Percentiles rank a stretch among this genome's conserved stretches.
Evolutionary conservation across 75 land plant species (phyloP).

Genomic region (Azolla pinnata): DNA sequence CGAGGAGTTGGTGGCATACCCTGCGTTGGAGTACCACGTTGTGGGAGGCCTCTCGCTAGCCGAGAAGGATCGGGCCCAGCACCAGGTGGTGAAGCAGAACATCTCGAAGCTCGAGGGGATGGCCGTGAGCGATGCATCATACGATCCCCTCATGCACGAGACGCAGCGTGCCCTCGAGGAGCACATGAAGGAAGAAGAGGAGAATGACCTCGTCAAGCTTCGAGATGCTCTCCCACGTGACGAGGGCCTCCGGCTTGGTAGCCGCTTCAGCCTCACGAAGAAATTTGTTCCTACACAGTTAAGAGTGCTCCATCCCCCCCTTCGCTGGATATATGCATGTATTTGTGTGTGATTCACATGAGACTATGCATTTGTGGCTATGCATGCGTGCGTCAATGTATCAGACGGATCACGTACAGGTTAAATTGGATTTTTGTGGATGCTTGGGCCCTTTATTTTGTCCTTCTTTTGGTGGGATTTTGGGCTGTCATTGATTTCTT

Average conservation of each 20-base stretch:
- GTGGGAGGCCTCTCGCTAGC: conserved; percentile 17
- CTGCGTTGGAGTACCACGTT: conserved; percentile 11
- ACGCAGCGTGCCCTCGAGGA: conserved; percentile 19
- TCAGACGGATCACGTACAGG: too few species aligned
- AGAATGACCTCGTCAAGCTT: conserved; percentile 17
- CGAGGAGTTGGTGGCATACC: conserved; percentile 30
- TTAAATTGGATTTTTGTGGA: too few species aligned
- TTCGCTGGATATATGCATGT: too few species aligned
- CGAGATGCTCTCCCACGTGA: not conserved
- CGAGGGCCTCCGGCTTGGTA: conserved; percentile 9
- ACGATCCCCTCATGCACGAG: conserved; percentile 16
- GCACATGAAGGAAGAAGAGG: conserved; percentile 25
- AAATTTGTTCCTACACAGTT: conserved; percentile 26
- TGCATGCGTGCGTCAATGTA: too few species aligned
- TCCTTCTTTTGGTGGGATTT: too few species aligned
- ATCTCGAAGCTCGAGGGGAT: conserved; percentile 12
- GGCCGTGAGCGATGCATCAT: conserved; percentile 6
- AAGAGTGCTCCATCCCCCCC: too few species aligned
- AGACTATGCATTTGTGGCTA: too few species aligned
- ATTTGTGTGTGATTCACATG: too few species aligned
- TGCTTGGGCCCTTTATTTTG: too few species aligned
- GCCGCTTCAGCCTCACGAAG: conserved; percentile 13
- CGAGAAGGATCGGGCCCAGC: conserved; percentile 25
- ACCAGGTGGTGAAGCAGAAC: conserved; percentile 18
- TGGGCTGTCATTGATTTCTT: too few species aligned